Percentiles rank a stretch among this genome's conserved stretches.
phyloP scores from a whole-genome alignment of 1,284 basidiomycete species.

The Vanrija sp. region DNA sequence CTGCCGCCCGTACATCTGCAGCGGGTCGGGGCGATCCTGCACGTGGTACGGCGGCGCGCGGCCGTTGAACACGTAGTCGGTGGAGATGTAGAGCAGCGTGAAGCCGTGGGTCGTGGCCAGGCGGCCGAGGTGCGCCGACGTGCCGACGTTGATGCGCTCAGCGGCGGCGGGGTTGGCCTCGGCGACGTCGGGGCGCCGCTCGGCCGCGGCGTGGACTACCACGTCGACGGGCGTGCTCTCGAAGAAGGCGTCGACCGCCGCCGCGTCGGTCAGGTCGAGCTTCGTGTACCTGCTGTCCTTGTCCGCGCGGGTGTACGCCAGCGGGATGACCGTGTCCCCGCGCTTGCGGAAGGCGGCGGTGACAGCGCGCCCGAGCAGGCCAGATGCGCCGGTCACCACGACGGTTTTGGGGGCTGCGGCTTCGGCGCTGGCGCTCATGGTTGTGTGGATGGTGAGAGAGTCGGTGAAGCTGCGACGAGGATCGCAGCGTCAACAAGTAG shows the following conservation, averaged over 20 bases:
- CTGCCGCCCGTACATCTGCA: slow-evolving; percentile 52
- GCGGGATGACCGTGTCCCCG: slow-evolving; percentile 45
- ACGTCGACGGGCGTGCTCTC: slow-evolving; percentile 41
- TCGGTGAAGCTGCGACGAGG: too few relatives aligned
- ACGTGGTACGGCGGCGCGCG: slow-evolving; percentile 52
- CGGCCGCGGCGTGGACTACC: slow-evolving; percentile 54
- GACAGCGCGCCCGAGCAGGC: slow-evolving; percentile 52
- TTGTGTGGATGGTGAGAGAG: neutral
- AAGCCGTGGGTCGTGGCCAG: slow-evolving; percentile 37
- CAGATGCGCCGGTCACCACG: slow-evolving; percentile 49
- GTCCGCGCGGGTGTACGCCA: slow-evolving; percentile 47
- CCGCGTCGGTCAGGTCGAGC: slow-evolving; percentile 51
- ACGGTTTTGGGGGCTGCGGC: slow-evolving; percentile 16
- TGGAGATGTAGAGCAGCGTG: slow-evolving; percentile 52
- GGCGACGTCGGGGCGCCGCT: slow-evolving; percentile 49
- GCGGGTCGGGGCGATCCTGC: slow-evolving; percentile 48
- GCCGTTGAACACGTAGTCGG: slow-evolving; percentile 49
- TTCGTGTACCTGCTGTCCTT: slow-evolving; percentile 37
- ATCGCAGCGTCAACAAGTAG: too few relatives aligned
- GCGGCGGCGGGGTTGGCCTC: slow-evolving; percentile 51
- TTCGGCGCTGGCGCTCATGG: neutral
- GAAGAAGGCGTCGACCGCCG: slow-evolving; percentile 48
- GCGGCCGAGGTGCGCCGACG: slow-evolving; percentile 46
- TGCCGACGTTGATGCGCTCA: slow-evolving; percentile 51
- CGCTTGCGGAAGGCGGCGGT: slow-evolving; percentile 27